A percentile compares a stretch with the other conserved stretches of the same genome.
Conservation (phyloP, 805 yeast genomes). For the Suhomyces tanzawaensis region DNA sequence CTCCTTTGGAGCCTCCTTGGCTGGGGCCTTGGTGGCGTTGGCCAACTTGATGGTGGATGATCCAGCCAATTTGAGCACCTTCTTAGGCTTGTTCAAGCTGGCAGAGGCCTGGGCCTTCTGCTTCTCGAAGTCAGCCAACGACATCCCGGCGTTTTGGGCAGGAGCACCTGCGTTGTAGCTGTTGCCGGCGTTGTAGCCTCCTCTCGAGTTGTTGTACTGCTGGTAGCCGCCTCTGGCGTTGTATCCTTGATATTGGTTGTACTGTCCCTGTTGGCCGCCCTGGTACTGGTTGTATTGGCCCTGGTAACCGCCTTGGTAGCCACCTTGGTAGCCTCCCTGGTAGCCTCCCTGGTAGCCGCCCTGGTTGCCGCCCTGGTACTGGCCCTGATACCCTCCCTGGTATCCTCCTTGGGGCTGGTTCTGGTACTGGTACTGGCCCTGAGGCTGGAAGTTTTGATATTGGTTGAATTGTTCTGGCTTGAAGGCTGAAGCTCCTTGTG, state of each 20-base stretch:
- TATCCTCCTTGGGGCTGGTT: too few relatives aligned
- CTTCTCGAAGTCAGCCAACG: constrained; percentile 79
- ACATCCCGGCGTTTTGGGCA: constrained; percentile 45
- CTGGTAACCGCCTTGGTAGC: constrained; percentile 11
- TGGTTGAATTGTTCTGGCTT: constrained; percentile 39
- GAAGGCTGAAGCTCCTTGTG: constrained; percentile 48
- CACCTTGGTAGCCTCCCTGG: constrained; percentile 20
- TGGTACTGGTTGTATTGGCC: constrained; percentile 12
- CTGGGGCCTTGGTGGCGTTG: constrained; percentile 26
- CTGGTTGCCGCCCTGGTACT: constrained; percentile 8
- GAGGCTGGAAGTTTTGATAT: constrained; percentile 5
- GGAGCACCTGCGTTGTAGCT: constrained; percentile 9
- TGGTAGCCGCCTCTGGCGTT: constrained; percentile 19
- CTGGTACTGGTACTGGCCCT: background rate
- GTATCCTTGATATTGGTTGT: constrained; percentile 18
- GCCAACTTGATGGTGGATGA: constrained; percentile 64
- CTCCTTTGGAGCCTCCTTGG: constrained; percentile 16
- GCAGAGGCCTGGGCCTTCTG: constrained; percentile 49
- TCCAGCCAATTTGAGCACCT: constrained; percentile 62
- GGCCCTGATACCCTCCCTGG: constrained; percentile 7
- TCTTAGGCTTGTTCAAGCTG: constrained; percentile 57
- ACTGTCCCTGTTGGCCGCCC: constrained; percentile 22
- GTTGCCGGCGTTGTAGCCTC: constrained; percentile 14
- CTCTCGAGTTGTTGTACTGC: constrained; percentile 18
- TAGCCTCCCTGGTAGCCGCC: constrained; percentile 7